These are phyloP conservation scores for Colletotrichum paranaense DNA, from an alignment of 2,329 filamentous ascomycete genomes.

Conservation along the genomic window DNA sequence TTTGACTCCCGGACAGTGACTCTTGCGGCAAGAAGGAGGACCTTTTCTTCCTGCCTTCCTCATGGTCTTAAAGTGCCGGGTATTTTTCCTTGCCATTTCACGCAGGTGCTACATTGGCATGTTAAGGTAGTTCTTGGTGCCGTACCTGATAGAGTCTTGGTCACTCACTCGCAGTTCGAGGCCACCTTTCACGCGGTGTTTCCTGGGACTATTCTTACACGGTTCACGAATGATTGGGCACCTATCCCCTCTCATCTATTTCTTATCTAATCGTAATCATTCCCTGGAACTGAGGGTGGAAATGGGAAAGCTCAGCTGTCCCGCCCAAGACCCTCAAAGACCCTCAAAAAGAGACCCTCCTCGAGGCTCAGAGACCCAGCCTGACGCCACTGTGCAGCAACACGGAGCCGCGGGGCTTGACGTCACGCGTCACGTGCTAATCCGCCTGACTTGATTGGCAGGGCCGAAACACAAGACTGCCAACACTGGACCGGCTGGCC, in stretches of 20 bases:
- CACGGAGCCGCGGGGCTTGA: constrained; percentile 26
- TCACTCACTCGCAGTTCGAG: background rate
- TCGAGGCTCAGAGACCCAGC: background rate
- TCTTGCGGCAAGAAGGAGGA: too few relatives aligned
- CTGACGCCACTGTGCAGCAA: constrained; percentile 3
- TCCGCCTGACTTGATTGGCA: constrained; percentile 20
- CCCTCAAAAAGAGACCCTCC: background rate
- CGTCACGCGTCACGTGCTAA: constrained; percentile 28
- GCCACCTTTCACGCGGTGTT: background rate
- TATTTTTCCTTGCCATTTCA: background rate
- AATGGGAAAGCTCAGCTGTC: background rate
- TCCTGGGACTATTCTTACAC: background rate
- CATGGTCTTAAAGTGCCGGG: constrained; percentile 3
- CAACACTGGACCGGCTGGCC: too few relatives aligned
- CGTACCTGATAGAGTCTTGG: background rate
- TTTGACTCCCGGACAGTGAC: too few relatives aligned
- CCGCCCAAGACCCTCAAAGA: background rate
- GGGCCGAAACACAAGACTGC: background rate
- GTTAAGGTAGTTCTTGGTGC: too few relatives aligned
- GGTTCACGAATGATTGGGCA: background rate
- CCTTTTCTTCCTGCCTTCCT: too few relatives aligned
- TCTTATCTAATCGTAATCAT: constrained; percentile 18
- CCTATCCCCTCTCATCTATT: background rate
- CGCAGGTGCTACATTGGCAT: background rate
- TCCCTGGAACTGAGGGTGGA: background rate